Base-by-base conservation (phyloP, 768 basidiomycete genomes). In the Phylloporus arenicola region DNA sequence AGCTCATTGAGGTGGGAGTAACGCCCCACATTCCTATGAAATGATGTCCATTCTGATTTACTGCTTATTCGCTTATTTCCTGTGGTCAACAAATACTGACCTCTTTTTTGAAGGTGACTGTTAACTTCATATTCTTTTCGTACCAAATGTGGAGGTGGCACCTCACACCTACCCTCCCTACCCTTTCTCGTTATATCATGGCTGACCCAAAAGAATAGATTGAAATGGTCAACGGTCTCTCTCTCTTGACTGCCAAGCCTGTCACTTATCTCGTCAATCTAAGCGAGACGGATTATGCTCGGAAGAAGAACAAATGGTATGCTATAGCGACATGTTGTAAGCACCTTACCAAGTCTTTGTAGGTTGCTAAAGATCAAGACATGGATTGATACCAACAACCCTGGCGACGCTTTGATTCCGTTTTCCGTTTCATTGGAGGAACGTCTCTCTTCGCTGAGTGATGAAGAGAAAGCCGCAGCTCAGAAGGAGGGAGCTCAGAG, bases 301-400 rank as follows among this genome's bases (percentile, higher is more conserved):
- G 96, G 56, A 98, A 97, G 72, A 98, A 97, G 83, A 98, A 97
- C 76, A 98, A 97, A 77, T 98, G 96, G 94, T 87, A 51, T 38
- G 37, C 31, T 17, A 17, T 16, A 39, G 14, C 19, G 13, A 27
- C 3, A 43, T 17, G n/a, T 31, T 42, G 35, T 20, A 24, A 4
- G 3, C 16, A 9, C 24, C 40, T 41, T 38, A 42, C 48, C 14
- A 14, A 49, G 25, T 22, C 20, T 17, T n/a, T 17, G 7, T 49
- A 90, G 88, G 90, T 72, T 98, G 29, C 80, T 93, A 17, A 96
- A 95, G 75, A 98, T 98, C 77, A 97, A 97, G 68, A 88, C 72
- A 25, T 99, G 96, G 96, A 95, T 99, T 63, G 94, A 97, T 72
- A 79, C 83, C 64, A 81, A 98, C 73, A 97, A 96, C 74, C 84